These are phyloP conservation scores for Triticum dicoccoides DNA, from an alignment of 176 grass and related monocot species.

Conservation along the genomic window DNA sequence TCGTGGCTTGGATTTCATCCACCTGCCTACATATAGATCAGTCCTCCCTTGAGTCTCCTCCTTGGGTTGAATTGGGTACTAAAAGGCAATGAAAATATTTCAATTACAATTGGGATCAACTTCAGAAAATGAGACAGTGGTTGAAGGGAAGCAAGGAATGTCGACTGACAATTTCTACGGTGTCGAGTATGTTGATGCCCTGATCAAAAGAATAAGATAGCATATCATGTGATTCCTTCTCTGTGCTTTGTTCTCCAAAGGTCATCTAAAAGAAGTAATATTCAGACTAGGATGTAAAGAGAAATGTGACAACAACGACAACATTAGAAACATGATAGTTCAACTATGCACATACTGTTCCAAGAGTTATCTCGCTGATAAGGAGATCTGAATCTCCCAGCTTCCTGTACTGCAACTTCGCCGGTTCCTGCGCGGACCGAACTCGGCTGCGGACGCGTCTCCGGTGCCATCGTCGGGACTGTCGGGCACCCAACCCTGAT, in stretches of 20 bases:
- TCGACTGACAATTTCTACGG: slow-evolving; percentile 32
- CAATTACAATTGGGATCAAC: neutral
- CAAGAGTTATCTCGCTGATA: slow-evolving; percentile 60
- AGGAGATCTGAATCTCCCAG: slow-evolving; percentile 65
- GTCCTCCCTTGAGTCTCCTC: slow-evolving; percentile 89
- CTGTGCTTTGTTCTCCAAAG: slow-evolving; percentile 34
- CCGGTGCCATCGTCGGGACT: neutral
- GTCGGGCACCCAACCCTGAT: neutral
- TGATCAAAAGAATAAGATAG: slow-evolving; percentile 42
- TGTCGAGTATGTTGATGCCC: slow-evolving; percentile 48
- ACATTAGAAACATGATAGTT: neutral
- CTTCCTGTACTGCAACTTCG: slow-evolving; percentile 42
- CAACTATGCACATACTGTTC: slow-evolving; percentile 37
- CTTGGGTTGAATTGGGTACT: slow-evolving; percentile 70
- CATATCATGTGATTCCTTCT: slow-evolving; percentile 43
- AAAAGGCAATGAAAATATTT: slow-evolving; percentile 8
- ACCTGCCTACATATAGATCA: slow-evolving; percentile 75
- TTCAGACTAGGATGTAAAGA: neutral
- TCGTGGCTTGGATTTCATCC: slow-evolving; percentile 81
- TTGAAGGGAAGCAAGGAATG: neutral
- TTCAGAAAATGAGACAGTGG: neutral
- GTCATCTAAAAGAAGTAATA: slow-evolving; percentile 17
- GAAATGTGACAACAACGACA: neutral
- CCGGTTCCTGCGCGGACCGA: slow-evolving; percentile 10
- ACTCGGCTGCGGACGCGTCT: neutral